phyloP scores from a whole-genome alignment of 768 basidiomycete species.

The Mycena latifolia region DNA sequence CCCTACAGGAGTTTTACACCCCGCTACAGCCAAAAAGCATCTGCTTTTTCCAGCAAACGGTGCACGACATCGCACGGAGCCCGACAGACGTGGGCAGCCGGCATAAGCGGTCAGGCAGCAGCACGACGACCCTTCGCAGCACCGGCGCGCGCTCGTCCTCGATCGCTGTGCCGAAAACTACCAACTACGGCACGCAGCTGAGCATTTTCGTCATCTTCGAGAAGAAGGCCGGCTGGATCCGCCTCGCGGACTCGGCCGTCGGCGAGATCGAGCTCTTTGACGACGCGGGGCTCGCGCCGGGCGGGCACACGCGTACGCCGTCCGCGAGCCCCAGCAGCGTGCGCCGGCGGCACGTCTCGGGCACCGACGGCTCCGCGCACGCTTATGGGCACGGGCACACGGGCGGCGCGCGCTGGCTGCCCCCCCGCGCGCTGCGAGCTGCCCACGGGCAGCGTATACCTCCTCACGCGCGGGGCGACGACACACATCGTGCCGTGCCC shows the following conservation, averaged over 20 bases:
- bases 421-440: slow-evolving; percentile 62
- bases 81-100: slow-evolving; percentile 53
- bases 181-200: slow-evolving; percentile 76
- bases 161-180: slow-evolving; percentile 30
- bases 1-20: slow-evolving; percentile 82
- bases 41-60: slow-evolving; percentile 77
- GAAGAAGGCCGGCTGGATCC: slow-evolving; percentile 89
- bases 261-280: slow-evolving; percentile 79
- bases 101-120: slow-evolving; percentile 55
- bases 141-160: slow-evolving; percentile 44
- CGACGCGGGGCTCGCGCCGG: slow-evolving; percentile 43
- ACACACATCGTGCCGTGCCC: slow-evolving; percentile 80
- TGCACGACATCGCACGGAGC: slow-evolving; percentile 63
- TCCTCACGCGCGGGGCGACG: slow-evolving; percentile 77
- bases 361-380: neutral
- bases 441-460: slow-evolving; percentile 57
- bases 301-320: slow-evolving; percentile 46
- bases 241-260: slow-evolving; percentile 83
- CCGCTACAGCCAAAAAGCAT: slow-evolving; percentile 76
- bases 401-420: slow-evolving; percentile 62
- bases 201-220: slow-evolving; percentile 88
- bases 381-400: neutral
- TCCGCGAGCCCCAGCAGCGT: slow-evolving; percentile 44
- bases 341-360: slow-evolving; percentile 52
- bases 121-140: slow-evolving; percentile 54